phyloP scores from a whole-genome alignment of 192 early-diverging fungal genomes.

The Coemansia sp. region DNA sequence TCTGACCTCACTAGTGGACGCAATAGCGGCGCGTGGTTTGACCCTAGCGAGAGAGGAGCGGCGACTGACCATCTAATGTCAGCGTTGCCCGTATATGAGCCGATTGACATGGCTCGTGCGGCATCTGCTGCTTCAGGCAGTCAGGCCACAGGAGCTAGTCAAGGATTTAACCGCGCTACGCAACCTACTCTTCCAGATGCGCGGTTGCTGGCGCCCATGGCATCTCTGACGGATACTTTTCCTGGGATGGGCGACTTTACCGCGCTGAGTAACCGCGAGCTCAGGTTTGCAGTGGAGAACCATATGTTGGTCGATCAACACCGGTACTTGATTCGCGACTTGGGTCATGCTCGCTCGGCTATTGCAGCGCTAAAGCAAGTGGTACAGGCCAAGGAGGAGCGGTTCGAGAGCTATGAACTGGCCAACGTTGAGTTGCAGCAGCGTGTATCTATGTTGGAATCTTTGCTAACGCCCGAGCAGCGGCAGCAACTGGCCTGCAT shows the following conservation, averaged over 20 bases:
- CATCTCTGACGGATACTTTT: constrained; percentile 40
- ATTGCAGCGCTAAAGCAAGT: constrained; percentile 49
- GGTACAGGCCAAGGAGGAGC: constrained; percentile 52
- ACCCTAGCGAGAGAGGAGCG: neutral
- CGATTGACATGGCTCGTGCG: constrained; percentile 41
- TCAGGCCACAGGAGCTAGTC: neutral
- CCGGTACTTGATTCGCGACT: constrained; percentile 45
- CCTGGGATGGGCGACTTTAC: constrained; percentile 9
- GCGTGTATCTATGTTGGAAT: constrained; percentile 32
- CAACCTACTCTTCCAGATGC: constrained; percentile 36
- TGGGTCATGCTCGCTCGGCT: constrained; percentile 50
- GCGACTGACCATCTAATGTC: constrained; percentile 18
- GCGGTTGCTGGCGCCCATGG: constrained; percentile 50
- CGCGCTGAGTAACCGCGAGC: constrained; percentile 45
- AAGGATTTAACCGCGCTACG: constrained; percentile 28
- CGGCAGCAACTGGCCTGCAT: constrained; percentile 22
- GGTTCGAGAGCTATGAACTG: constrained; percentile 40
- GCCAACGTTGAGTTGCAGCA: constrained; percentile 41
- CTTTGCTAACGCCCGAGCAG: constrained; percentile 32
- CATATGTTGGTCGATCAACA: constrained; percentile 56
- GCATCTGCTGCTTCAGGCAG: neutral
- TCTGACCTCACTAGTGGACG: neutral
- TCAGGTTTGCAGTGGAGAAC: constrained; percentile 51
- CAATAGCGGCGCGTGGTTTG: neutral
- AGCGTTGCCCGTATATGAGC: constrained; percentile 44